Percentiles rank a stretch among this genome's conserved stretches.
phyloP scores from a whole-genome alignment of 306 rosid species.

The Cucumis melo region DNA sequence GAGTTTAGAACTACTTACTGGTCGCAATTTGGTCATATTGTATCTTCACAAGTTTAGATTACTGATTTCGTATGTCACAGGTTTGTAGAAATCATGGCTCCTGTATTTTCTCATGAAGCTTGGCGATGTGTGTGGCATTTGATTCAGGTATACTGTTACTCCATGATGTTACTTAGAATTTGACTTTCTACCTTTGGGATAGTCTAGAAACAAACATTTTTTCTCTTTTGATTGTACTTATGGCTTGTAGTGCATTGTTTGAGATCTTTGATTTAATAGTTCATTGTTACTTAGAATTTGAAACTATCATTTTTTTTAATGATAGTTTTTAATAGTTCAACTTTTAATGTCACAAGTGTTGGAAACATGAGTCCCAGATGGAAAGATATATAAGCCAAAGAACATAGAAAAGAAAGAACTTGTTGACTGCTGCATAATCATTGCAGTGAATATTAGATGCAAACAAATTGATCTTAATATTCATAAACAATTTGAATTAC shows the following conservation, averaged over 20 bases:
- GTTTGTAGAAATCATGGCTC: constrained; percentile 98
- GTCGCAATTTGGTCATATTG: background rate
- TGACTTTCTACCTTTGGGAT: too few species aligned
- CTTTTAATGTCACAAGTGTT: background rate
- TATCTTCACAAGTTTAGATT: background rate
- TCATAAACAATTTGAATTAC: background rate
- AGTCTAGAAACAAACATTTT: too few species aligned
- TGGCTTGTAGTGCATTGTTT: too few species aligned
- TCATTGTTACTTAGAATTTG: too few species aligned
- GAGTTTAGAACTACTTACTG: background rate
- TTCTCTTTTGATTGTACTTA: too few species aligned
- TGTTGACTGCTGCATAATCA: background rate
- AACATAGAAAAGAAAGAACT: too few species aligned
- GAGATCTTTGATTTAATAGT: too few species aligned
- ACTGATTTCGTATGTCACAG: constrained; percentile 26
- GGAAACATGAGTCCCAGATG: background rate
- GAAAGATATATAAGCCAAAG: background rate
- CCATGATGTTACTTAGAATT: too few species aligned
- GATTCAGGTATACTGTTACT: constrained; percentile 57
- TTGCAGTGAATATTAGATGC: background rate
- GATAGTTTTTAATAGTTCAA: too few species aligned
- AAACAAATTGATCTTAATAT: background rate
- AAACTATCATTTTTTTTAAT: too few species aligned
- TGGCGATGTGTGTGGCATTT: constrained; percentile 98
- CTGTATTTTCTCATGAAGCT: constrained; percentile 86